Base-by-base conservation (phyloP, 257 asterid species). In the Nicotiana sylvestris region DNA sequence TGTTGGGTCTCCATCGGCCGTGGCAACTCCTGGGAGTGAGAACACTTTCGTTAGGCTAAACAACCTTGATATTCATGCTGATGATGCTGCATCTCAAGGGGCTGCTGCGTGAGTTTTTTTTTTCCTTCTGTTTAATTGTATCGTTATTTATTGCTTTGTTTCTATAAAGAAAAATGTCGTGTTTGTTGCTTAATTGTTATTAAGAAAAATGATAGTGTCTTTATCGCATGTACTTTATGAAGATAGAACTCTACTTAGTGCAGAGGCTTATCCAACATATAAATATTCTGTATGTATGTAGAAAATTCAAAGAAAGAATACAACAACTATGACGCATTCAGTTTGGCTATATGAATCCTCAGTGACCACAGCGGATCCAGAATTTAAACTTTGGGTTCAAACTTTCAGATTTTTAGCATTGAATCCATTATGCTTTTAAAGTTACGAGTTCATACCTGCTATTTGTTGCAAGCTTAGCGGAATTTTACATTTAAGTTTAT, bases 51-150 rank as follows among this genome's bases (percentile, higher is more conserved):
- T 85, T 64, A 86, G 90, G 88, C 81, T 95, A 83, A 92, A 89
- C 88, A 91, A 89, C 61, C 96, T 91, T 43, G 99, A 92, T 87
- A 92, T 90, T 77, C 97, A 92, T 70, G 98, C 92, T 37, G 98
- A 95, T 84, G 99, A 94, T 85, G 98, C 96, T 4, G 97, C 92
- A 84, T 91, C 98, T 69, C 97, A 91, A 87, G 97, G 92, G 87
- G 85, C 93, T 51, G 89, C 92, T 66, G 94, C 93, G 99, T 95
- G 90, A 90, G 97, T 86, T 62, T 82, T 86, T 77, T 29, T 55
- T 3, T 25, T 72, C 51, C 49, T 46, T 87, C 17, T 9, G 30
- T 30, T 35, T 33, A 60, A 65, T 79, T 58, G 8, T 15, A 55
- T 77, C 55, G 6, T 82, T 81, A 30, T 32, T 27, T 25, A 66